Conservation (phyloP, 2,329 filamentous ascomycete species). For the Balansia obtecta region DNA sequence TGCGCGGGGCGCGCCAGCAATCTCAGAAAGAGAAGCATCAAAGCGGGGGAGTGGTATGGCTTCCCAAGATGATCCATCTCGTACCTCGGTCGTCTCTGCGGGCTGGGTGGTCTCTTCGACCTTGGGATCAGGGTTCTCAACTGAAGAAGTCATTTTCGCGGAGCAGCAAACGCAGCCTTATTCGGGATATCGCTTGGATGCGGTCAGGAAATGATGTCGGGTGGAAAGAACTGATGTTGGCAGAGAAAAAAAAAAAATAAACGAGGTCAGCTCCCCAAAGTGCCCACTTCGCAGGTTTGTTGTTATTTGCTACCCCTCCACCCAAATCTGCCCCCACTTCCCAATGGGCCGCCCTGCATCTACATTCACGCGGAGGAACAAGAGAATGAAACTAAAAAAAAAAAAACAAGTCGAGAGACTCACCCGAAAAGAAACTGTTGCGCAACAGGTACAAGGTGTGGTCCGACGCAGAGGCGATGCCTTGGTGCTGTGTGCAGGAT, state of each 20-base stretch:
- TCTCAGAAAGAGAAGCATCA: too few relatives aligned
- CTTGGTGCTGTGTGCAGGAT: neutral
- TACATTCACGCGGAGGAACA: too few relatives aligned
- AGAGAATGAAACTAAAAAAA: too few relatives aligned
- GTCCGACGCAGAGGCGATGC: neutral
- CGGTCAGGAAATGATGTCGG: neutral
- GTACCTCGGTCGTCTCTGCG: constrained; percentile 17
- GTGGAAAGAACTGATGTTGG: neutral
- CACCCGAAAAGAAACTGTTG: neutral
- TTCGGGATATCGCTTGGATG: neutral
- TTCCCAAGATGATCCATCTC: neutral
- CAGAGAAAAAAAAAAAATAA: too few relatives aligned
- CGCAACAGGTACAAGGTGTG: neutral
- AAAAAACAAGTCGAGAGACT: neutral
- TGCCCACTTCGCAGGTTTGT: constrained; percentile 6
- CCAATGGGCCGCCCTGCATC: neutral
- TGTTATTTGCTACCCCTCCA: constrained; percentile 1
- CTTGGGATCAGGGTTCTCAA: constrained; percentile 42
- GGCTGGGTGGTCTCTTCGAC: constrained; percentile 32
- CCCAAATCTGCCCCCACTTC: neutral
- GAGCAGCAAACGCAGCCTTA: neutral
- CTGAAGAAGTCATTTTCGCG: constrained; percentile 31
- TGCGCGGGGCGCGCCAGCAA: neutral
- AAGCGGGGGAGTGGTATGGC: too few relatives aligned
- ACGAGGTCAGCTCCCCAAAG: neutral